Percentiles rank a stretch among this genome's conserved stretches.
Conservation (phyloP, 768 basidiomycete species). For the Pholiota conissans region DNA sequence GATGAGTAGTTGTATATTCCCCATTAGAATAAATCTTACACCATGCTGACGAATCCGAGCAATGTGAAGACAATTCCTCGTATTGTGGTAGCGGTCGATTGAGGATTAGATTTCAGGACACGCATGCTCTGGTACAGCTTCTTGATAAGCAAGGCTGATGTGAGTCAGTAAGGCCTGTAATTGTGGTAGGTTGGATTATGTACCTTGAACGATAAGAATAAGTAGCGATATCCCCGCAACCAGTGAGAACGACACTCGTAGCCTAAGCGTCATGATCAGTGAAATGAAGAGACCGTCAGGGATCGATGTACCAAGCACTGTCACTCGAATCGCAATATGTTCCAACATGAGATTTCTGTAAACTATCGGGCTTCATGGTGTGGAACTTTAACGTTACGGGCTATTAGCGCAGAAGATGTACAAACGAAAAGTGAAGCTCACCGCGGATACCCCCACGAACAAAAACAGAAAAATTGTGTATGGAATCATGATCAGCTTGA, state of each 20-base stretch:
- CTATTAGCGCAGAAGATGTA: neutral
- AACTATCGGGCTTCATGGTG: constrained; percentile 10
- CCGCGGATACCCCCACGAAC: constrained; percentile 19
- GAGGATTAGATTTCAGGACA: constrained; percentile 8
- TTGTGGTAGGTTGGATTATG: neutral
- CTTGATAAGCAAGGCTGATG: constrained; percentile 17
- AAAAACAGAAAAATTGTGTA: constrained; percentile 20
- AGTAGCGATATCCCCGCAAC: constrained; percentile 15
- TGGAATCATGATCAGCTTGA: constrained; percentile 19
- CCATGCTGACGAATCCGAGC: constrained; percentile 17
- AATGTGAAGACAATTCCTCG: constrained; percentile 20
- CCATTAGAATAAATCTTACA: constrained; percentile 9
- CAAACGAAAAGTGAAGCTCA: neutral
- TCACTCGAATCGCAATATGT: constrained; percentile 21
- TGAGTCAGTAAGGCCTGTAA: neutral
- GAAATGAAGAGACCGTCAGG: neutral
- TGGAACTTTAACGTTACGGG: constrained; percentile 8
- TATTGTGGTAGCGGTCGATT: constrained; percentile 15
- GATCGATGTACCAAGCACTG: constrained; percentile 12
- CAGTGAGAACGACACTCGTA: constrained; percentile 16
- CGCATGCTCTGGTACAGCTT: constrained; percentile 15
- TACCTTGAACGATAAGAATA: constrained; percentile 23
- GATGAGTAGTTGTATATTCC: neutral
- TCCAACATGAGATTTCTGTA: constrained; percentile 13
- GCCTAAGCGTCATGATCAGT: constrained; percentile 5